Base-by-base conservation (phyloP, 2,329 filamentous ascomycete species). In the Alternaria ethzedia region DNA sequence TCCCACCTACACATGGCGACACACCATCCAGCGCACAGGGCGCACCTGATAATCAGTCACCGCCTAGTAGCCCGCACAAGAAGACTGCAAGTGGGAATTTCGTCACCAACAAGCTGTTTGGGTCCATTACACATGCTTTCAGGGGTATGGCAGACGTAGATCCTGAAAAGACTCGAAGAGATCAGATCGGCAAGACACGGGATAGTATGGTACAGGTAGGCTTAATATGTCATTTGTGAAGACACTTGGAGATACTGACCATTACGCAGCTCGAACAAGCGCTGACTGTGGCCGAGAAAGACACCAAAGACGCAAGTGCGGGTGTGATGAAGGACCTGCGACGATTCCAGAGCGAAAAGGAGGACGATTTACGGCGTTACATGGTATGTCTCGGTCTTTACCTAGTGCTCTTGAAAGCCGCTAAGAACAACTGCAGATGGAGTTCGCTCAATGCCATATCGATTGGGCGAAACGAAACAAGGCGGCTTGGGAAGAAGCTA, bases 101-200 rank as follows among this genome's bases (percentile, higher is more conserved):
- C 67, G 94, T 98, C 65, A 94, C 94, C 2, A 97, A 87, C 75
- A 89, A 95, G 82, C 93, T 99, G 56, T 98, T 99, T 79, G 96
- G 95, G 1, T 92, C 94, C 11, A 91, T 99, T 66, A 96, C 93
- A 59, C 95, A 99, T 81, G 96, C 96, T 0, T 93, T 98, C 32
- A 93, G 98, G 75, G 96, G 96, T 5, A 95, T 98, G 73, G 95
- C 96, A 1, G 96, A 99, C 78, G 93, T 96, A 45, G 96, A 99
- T 76, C 96, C 96, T 0, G 96, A 99, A 82, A 87, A 94, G 67
- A 97, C 94, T 46, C 87, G 96, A 57, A 88, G 96, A 57, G 96
- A 99, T 78, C 91, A 93, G 67, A 97, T 99, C 71, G 94, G 95
- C 43, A 98, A 97, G 85, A 99, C 96, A 1, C 90, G 91, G 68